These are phyloP conservation scores for Draba incana DNA, from an alignment of 345 rosid genomes.

Conservation along the genomic window DNA sequence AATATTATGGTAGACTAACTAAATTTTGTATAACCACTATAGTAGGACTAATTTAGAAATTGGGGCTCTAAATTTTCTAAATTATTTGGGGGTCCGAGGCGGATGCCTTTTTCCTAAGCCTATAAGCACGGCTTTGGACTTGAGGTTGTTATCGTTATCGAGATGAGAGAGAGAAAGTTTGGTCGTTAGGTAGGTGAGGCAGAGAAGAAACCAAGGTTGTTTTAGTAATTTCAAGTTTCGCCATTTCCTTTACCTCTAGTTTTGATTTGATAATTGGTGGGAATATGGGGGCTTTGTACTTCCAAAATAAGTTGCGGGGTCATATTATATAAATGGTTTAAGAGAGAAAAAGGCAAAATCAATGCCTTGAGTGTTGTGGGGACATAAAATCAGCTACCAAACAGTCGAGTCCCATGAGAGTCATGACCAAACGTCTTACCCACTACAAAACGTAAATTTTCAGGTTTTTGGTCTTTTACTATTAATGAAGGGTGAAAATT, in stretches of 20 bases:
- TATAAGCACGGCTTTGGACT: too few relatives aligned
- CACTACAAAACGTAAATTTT: too few relatives aligned
- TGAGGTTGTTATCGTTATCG: slow-evolving; percentile 69
- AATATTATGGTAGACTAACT: too few relatives aligned
- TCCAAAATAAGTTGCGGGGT: slow-evolving; percentile 5
- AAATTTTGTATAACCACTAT: too few relatives aligned
- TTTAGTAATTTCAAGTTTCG: slow-evolving; percentile 49
- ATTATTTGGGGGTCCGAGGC: too few relatives aligned
- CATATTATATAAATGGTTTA: background rate
- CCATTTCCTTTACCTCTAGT: slow-evolving; percentile 20
- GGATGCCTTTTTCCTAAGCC: too few relatives aligned
- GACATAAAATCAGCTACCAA: slow-evolving; percentile 27
- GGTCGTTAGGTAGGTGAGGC: slow-evolving; percentile 48
- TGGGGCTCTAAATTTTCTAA: too few relatives aligned
- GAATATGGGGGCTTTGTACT: slow-evolving; percentile 20
- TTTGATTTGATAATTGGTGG: background rate
- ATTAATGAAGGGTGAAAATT: too few relatives aligned
- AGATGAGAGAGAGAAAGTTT: slow-evolving; percentile 70
- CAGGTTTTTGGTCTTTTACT: too few relatives aligned
- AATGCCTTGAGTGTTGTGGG: slow-evolving; percentile 25
- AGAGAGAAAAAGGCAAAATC: slow-evolving; percentile 18
- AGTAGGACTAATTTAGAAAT: too few relatives aligned
- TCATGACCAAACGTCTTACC: slow-evolving; percentile 18
- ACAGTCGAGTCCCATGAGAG: slow-evolving; percentile 32
- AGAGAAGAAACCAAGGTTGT: slow-evolving; percentile 58